phyloP scores from a whole-genome alignment of 495 filamentous ascomycete species.

The Aspergillus ostianus region DNA sequence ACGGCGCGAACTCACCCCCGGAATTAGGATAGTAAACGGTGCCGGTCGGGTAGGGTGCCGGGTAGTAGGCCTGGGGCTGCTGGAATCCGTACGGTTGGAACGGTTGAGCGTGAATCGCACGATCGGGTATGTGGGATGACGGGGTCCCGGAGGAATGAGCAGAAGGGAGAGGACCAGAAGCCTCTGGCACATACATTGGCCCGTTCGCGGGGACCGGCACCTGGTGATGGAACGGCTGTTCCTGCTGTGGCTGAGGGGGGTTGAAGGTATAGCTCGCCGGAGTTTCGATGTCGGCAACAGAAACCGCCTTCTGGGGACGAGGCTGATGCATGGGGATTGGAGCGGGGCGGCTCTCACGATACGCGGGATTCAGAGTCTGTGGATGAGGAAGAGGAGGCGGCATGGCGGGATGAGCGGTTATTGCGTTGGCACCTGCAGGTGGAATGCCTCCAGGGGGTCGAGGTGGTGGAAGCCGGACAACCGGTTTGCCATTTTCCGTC shows the following conservation, averaged over 20 bases:
- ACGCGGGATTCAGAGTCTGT: constrained; percentile 63
- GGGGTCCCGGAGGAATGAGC: constrained; percentile 83
- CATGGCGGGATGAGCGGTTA: constrained; percentile 9
- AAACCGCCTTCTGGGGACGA: constrained; percentile 90
- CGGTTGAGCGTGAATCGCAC: constrained; percentile 85
- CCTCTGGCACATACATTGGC: constrained; percentile 54
- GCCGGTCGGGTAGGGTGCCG: constrained; percentile 53
- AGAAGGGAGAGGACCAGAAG: constrained; percentile 67
- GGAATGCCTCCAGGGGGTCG: constrained; percentile 32
- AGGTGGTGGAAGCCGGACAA: constrained; percentile 82
- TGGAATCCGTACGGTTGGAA: constrained; percentile 78
- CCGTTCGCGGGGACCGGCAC: constrained; percentile 68
- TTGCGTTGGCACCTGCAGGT: constrained; percentile 20
- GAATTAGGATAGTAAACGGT: constrained; percentile 53
- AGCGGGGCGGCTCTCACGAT: constrained; percentile 73
- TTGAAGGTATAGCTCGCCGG: constrained; percentile 70
- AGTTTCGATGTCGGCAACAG: constrained; percentile 90
- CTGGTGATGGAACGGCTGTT: constrained; percentile 90
- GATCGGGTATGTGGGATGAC: constrained; percentile 90
- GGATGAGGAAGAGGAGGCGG: constrained; percentile 34
- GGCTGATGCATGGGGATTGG: constrained; percentile 93
- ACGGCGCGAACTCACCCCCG: constrained; percentile 37
- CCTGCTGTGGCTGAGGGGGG: constrained; percentile 67
- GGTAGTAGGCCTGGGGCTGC: constrained; percentile 59
- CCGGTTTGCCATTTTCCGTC: constrained; percentile 64